Evolutionary conservation across 345 rosid genomes (phyloP).

Genomic region (Brassica carinata): DNA sequence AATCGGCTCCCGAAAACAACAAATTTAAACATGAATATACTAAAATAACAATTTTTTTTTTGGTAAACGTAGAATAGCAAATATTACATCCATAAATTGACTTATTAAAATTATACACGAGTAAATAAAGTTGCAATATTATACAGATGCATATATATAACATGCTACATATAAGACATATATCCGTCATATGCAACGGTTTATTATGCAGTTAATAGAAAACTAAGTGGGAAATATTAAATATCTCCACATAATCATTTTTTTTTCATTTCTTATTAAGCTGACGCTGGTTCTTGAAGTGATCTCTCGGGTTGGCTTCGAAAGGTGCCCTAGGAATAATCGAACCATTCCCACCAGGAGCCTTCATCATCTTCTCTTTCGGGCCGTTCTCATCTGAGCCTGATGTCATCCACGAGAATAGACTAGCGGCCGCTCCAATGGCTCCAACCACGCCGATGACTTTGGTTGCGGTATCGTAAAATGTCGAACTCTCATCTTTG

Average conservation of each 20-base stretch:
- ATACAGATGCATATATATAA: neutral
- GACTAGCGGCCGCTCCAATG: neutral
- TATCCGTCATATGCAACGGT: neutral
- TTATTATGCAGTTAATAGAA: neutral
- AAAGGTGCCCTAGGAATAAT: neutral
- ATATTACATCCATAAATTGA: neutral
- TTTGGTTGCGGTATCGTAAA: slow-evolving; percentile 6
- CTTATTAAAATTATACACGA: neutral
- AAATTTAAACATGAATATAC: neutral
- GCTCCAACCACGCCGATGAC: slow-evolving; percentile 16
- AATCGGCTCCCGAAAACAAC: neutral
- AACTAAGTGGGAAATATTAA: neutral
- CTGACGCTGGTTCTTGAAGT: neutral
- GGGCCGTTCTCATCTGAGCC: neutral
- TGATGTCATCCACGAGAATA: neutral
- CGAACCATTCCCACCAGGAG: neutral
- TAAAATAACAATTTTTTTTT: no score
- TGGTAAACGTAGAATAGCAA: neutral
- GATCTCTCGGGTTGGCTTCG: neutral
- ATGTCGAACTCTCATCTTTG: neutral
- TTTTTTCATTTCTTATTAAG: neutral
- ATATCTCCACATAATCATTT: neutral
- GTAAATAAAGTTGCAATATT: neutral
- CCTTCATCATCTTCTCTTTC: slow-evolving; percentile 9
- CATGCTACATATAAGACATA: neutral